Conservation (phyloP, 257 asterid species). For the Solanum tarapatanum region DNA sequence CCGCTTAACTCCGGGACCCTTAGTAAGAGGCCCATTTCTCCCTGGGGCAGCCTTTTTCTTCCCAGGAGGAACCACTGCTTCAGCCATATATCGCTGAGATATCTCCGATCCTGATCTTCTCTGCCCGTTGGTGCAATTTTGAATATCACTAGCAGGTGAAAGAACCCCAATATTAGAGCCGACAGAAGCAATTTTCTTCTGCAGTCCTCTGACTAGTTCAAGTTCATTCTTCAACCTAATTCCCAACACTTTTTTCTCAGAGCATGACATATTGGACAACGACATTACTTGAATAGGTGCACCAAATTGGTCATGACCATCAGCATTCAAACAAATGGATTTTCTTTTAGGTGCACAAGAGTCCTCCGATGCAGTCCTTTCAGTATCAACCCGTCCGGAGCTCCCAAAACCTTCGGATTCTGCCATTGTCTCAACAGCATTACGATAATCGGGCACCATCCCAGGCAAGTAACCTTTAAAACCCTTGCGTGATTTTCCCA, state of each 20-base stretch:
- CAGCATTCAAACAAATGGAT: constrained; percentile 21
- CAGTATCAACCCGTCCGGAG: constrained; percentile 32
- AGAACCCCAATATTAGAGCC: constrained; percentile 7
- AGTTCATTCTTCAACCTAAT: constrained; percentile 54
- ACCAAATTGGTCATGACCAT: constrained; percentile 28
- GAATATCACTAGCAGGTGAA: constrained; percentile 32
- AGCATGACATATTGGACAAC: constrained; percentile 44
- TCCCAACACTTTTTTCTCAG: constrained; percentile 50
- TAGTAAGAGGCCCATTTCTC: constrained; percentile 50
- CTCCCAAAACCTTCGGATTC: constrained; percentile 58
- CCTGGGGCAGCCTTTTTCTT: constrained; percentile 39
- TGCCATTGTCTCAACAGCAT: constrained; percentile 53
- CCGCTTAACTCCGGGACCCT: constrained; percentile 30
- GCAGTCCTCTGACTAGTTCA: constrained; percentile 51
- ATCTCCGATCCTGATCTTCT: constrained; percentile 34
- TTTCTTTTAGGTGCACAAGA: constrained; percentile 26
- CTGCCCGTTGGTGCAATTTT: constrained; percentile 26
- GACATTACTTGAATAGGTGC: constrained; percentile 45
- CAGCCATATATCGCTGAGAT: constrained; percentile 19
- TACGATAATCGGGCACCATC: constrained; percentile 50
- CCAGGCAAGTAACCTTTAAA: constrained; percentile 41
- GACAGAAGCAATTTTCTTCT: constrained; percentile 35
- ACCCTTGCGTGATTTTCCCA: constrained; percentile 64
- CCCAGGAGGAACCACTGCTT: constrained; percentile 16
- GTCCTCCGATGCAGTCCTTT: constrained; percentile 29